Evolutionary conservation across 495 filamentous ascomycete species (phyloP).

Genomic region (Bathelium albidoporum): DNA sequence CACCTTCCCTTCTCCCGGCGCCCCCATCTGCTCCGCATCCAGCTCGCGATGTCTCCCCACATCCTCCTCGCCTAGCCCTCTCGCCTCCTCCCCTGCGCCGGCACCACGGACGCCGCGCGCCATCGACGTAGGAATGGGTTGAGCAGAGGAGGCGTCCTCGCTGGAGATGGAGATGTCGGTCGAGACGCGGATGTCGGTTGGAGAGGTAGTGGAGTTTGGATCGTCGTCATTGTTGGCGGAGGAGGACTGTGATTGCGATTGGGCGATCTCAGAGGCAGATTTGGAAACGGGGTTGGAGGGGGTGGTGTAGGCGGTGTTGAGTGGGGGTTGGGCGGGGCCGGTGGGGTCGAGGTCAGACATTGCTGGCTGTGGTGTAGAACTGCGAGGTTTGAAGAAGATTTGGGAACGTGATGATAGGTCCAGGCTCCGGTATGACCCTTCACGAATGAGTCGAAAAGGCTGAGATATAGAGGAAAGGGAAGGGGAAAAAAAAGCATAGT

Average conservation of each 20-base stretch:
- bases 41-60: slow-evolving; percentile 30
- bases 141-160: slow-evolving; percentile 17
- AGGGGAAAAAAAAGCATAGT: background rate
- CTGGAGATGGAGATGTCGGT: slow-evolving; percentile 26
- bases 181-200: slow-evolving; percentile 1
- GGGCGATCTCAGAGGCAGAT: slow-evolving; percentile 21
- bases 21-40: slow-evolving; percentile 32
- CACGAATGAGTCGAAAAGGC: no score
- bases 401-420: background rate
- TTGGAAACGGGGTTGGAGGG: slow-evolving; percentile 31
- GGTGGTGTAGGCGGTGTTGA: slow-evolving; percentile 27
- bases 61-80: slow-evolving; percentile 23
- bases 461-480: background rate
- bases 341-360: slow-evolving; percentile 17
- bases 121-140: slow-evolving; percentile 20
- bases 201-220: background rate
- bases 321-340: slow-evolving; percentile 28
- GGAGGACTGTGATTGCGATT: no score
- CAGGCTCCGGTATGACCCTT: no score
- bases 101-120: slow-evolving; percentile 29
- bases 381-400: background rate
- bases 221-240: slow-evolving; percentile 13
- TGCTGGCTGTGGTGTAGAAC: background rate
- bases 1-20: slow-evolving; percentile 30
- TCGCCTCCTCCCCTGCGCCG: slow-evolving; percentile 25